Conservation (phyloP, 2,329 filamentous ascomycete genomes). For the Colletotrichum noveboracense region DNA sequence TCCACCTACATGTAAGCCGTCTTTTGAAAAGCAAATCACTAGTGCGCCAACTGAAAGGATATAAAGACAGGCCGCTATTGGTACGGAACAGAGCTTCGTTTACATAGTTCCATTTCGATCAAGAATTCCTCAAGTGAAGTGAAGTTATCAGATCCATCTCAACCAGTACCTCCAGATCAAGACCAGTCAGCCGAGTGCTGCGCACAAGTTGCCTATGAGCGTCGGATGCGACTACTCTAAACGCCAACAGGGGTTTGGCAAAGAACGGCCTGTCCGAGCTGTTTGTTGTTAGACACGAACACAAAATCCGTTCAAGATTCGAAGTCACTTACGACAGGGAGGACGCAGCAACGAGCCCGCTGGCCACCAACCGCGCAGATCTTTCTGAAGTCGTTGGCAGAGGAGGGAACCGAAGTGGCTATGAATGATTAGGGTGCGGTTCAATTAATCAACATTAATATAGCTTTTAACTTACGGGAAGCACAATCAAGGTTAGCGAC, state of each 20-base stretch:
- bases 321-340: constrained; percentile 45
- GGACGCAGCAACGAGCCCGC: constrained; percentile 61
- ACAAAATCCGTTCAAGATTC: not conserved
- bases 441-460: not conserved
- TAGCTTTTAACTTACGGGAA: constrained; percentile 29
- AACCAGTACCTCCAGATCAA: not conserved
- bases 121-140: not conserved
- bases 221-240: not conserved
- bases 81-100: not conserved
- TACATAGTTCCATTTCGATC: not conserved
- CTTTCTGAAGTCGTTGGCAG: constrained; percentile 45
- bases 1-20: not conserved
- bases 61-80: not conserved
- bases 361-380: constrained; percentile 54
- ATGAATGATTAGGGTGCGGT: not conserved
- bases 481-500: constrained; percentile 62
- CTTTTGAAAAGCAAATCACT: not conserved
- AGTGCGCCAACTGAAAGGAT: not conserved
- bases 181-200: not conserved
- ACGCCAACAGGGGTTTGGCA: constrained; percentile 27
- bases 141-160: not conserved
- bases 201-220: not conserved
- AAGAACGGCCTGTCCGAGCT: constrained; percentile 36
- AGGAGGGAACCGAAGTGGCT: constrained; percentile 39
- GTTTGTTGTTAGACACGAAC: not conserved